Percentiles rank a stretch among this genome's conserved stretches.
These are phyloP conservation scores for Nakazawaea wyomingensis DNA, from an alignment of 805 yeast genomes.

Conservation along the genomic window DNA sequence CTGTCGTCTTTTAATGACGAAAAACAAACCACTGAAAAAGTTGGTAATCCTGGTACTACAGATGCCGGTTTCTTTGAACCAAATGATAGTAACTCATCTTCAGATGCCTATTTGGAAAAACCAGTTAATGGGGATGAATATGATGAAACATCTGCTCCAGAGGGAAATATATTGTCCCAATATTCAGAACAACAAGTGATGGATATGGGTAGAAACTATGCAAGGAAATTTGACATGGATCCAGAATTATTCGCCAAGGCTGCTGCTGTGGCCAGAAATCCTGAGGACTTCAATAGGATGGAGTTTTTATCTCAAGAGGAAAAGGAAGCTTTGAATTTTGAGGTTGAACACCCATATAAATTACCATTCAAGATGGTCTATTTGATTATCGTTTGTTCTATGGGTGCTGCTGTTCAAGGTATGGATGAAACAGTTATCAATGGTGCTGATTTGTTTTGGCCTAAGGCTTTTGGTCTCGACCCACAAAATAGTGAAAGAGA, in stretches of 20 bases:
- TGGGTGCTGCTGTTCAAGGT: conserved; percentile 78
- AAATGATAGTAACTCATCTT: conserved; percentile 7
- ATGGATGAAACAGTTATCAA: conserved; percentile 75
- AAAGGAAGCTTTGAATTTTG: conserved; percentile 43
- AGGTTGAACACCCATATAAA: conserved; percentile 40
- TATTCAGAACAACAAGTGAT: conserved; percentile 59
- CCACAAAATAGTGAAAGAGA: conserved; percentile 39
- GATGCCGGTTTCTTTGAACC: not conserved
- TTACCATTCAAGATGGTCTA: conserved; percentile 42
- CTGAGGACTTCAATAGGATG: conserved; percentile 55
- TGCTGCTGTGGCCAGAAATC: conserved; percentile 64
- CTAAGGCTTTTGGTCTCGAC: conserved; percentile 44
- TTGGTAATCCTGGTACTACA: not conserved
- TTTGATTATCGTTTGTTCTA: conserved; percentile 60
- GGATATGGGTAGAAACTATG: conserved; percentile 67
- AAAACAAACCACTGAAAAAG: not conserved
- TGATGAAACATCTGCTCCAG: no score
- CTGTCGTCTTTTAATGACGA: not conserved
- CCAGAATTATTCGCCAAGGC: conserved; percentile 56
- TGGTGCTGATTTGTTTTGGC: conserved; percentile 66
- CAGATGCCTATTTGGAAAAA: conserved; percentile 8
- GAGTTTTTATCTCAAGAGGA: conserved; percentile 49
- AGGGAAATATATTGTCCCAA: conserved; percentile 45
- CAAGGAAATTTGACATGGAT: conserved; percentile 49
- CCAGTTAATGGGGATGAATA: not conserved